These are phyloP conservation scores for Raffaelea deltoideospora DNA, from an alignment of 2,329 filamentous ascomycete species.

Conservation along the genomic window DNA sequence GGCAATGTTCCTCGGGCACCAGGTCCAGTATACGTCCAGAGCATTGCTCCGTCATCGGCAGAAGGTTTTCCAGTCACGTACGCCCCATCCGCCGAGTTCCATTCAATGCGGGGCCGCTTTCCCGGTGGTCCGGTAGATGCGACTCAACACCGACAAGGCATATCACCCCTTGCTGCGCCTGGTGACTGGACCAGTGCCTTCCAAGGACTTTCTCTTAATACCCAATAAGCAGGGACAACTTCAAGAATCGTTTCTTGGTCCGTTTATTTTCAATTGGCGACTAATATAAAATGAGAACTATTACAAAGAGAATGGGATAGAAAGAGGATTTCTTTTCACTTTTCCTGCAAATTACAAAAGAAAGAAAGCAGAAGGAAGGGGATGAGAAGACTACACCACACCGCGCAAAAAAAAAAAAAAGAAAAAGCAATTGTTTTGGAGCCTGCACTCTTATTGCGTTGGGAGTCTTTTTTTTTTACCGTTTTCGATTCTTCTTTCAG, in stretches of 20 bases:
- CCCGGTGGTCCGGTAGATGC: constrained; percentile 21
- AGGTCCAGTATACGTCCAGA: constrained; percentile 21
- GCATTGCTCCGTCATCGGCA: constrained; percentile 21
- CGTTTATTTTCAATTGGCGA: too few relatives aligned
- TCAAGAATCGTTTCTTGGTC: too few relatives aligned
- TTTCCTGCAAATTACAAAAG: too few relatives aligned
- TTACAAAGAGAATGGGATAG: too few relatives aligned
- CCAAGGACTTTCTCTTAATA: constrained; percentile 57
- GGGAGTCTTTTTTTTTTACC: neutral
- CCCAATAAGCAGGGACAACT: constrained; percentile 6
- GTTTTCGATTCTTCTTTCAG: neutral
- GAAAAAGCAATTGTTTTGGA: neutral
- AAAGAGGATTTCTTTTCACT: too few relatives aligned
- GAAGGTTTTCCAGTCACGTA: constrained; percentile 28
- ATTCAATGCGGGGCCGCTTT: constrained; percentile 31
- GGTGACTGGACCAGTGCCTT: constrained; percentile 50
- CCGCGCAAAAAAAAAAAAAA: neutral
- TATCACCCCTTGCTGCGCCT: constrained; percentile 26
- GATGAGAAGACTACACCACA: neutral
- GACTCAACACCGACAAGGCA: constrained; percentile 21
- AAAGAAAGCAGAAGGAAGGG: too few relatives aligned
- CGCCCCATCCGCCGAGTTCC: constrained; percentile 25
- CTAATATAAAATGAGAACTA: too few relatives aligned
- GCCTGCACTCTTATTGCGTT: neutral
- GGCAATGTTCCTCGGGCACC: constrained; percentile 22